Evolutionary conservation across 768 basidiomycete species (phyloP), one percentile per base, ranked within the genome.

Genomic region (Lyophyllum semitale): DNA sequence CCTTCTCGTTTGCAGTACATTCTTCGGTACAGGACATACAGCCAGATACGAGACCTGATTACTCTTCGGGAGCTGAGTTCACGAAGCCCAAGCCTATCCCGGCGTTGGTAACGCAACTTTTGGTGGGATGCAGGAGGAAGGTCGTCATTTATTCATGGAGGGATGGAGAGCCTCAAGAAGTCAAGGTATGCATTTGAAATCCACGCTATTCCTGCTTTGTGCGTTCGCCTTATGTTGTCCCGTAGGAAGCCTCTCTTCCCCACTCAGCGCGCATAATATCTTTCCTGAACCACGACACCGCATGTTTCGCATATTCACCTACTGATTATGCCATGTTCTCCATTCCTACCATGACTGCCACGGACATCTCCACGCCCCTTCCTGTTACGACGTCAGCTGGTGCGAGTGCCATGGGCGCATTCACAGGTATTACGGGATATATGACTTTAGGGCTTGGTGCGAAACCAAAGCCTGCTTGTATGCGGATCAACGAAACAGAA

Each of bases 261-360:
- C 96, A 98, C 67, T 94, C 95, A 8, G 88, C 97, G n/a, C 84
- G 97, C 37, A 78, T 82, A 0, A 86, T 97, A 47, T 77, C 86
- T 2, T 95, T 98, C 67, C 70, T 93, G 47, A 75, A 84, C 56
- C 63, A 80, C 5, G 77, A 84, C 23, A 76, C 76, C 1, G 76
- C 82, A 8, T 88, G 89, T 60, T 84, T 95, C 59, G 91, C 89
- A 0, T 94, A 94, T 68, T 84, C 90, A n/a, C 78, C 84, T 0
- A 84, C 88, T 0, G 89, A 91, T 59, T 84, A 88, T 67, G 89
- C 86, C 0, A 71, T 95, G 7, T 89, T 93, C 59, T 84, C 83
- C 2, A 71, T 92, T 33, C 75, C 80, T 35, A 80, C 77, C 1
- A 82, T 83, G 75, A 73, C 80, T 2, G 75, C 79, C 0, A 73